Evolutionary conservation across 2,329 filamentous ascomycete genomes (phyloP).

Genomic region (Penicillium palitans): DNA sequence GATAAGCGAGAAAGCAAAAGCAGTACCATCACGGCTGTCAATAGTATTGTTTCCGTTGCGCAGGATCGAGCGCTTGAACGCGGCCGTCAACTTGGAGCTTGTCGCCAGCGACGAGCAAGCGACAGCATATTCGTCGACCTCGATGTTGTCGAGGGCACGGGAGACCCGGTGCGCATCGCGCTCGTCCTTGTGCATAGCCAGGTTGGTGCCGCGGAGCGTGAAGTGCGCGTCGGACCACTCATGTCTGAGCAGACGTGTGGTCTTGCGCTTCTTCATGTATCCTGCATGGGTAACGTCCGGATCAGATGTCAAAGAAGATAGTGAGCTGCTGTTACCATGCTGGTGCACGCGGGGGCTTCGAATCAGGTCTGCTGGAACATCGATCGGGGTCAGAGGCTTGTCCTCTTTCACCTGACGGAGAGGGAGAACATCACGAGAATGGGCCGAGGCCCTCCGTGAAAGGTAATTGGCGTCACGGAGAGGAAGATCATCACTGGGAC

Average conservation of each 20-base stretch:
- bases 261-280: not conserved
- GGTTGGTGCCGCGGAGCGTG: constrained; percentile 64
- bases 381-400: constrained; percentile 2
- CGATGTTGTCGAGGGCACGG: constrained; percentile 31
- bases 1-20: constrained; percentile 46
- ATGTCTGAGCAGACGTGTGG: not conserved
- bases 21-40: constrained; percentile 30
- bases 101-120: constrained; percentile 72
- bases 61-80: constrained; percentile 66
- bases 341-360: not conserved
- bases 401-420: not conserved
- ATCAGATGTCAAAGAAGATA: not conserved
- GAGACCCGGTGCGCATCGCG: constrained; percentile 21
- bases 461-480: not conserved
- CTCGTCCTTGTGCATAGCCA: constrained; percentile 44
- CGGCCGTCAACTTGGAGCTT: constrained; percentile 78
- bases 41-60: constrained; percentile 66
- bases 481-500: not conserved
- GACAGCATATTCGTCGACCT: constrained; percentile 25
- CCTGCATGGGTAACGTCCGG: not conserved
- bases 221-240: not conserved
- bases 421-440: not conserved
- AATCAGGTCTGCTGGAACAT: not conserved
- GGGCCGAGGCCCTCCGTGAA: not conserved
- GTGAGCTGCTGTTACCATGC: not conserved